Percentiles rank a stretch among this genome's conserved stretches.
These are phyloP conservation scores for Striga hermonthica DNA, from an alignment of 305 asterid genomes.

Conservation along the genomic window DNA sequence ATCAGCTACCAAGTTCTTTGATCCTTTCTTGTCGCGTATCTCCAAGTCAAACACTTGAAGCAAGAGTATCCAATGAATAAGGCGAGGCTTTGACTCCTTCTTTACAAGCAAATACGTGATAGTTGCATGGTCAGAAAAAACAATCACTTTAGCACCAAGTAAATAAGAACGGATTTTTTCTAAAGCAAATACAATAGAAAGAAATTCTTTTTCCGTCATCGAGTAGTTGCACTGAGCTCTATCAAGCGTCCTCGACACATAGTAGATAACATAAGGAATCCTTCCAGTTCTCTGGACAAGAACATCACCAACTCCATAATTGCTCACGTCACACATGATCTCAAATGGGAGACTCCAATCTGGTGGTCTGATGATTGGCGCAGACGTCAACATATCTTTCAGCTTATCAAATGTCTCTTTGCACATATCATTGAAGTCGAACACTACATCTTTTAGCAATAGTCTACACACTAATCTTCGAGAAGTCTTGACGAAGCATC, in stretches of 20 bases:
- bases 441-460: neutral
- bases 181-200: too few relatives aligned
- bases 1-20: neutral
- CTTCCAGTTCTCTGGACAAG: neutral
- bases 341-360: neutral
- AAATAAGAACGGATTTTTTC: too few relatives aligned
- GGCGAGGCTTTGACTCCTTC: neutral
- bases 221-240: too few relatives aligned
- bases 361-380: neutral
- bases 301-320: neutral
- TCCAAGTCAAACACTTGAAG: too few relatives aligned
- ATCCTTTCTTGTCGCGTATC: too few relatives aligned
- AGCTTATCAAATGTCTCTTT: neutral
- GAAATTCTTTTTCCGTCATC: too few relatives aligned
- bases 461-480: neutral
- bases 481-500: too few relatives aligned
- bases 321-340: neutral
- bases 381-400: neutral
- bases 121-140: neutral
- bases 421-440: neutral
- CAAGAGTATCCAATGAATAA: neutral
- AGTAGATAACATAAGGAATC: neutral
- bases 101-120: neutral
- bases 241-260: too few relatives aligned
- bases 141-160: neutral